Evolutionary conservation across 2,329 filamentous ascomycete species (phyloP).

Genomic region (Cladosporium halotolerans): DNA sequence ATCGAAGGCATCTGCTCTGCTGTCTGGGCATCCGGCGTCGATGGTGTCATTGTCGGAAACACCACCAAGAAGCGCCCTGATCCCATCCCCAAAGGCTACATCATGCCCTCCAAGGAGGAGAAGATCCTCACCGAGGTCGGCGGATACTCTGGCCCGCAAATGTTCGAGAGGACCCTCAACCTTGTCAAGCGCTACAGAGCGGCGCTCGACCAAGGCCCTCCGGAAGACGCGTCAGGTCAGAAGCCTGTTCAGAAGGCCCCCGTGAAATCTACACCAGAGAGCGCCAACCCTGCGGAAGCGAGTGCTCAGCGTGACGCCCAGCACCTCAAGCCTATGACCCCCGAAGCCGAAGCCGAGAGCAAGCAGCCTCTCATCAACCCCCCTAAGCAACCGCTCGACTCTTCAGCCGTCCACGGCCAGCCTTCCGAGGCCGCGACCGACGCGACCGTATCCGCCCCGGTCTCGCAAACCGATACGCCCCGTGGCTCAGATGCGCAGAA

Average conservation of each 20-base stretch:
- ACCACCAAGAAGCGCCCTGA: constrained; percentile 80
- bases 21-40: constrained; percentile 75
- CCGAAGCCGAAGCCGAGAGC: constrained; percentile 23
- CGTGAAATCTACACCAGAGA: not conserved
- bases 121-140: constrained; percentile 67
- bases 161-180: constrained; percentile 73
- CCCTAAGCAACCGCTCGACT: constrained; percentile 18
- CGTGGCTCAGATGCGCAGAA: constrained; percentile 47
- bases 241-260: constrained; percentile 8
- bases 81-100: constrained; percentile 60
- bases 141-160: constrained; percentile 83
- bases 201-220: constrained; percentile 41
- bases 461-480: constrained; percentile 16
- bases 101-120: constrained; percentile 61
- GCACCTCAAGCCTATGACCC: constrained; percentile 26
- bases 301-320: constrained; percentile 26
- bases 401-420: constrained; percentile 17
- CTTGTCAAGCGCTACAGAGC: constrained; percentile 73
- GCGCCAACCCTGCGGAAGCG: constrained; percentile 16
- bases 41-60: constrained; percentile 95
- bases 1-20: constrained; percentile 84
- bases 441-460: not conserved
- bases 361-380: constrained; percentile 29
- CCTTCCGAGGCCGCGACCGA: constrained; percentile 15
- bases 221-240: constrained; percentile 11